A percentile compares a stretch with the other conserved stretches of the same genome.
Conservation (phyloP, 2,329 filamentous ascomycete genomes). For the Aspergillus sp. region DNA sequence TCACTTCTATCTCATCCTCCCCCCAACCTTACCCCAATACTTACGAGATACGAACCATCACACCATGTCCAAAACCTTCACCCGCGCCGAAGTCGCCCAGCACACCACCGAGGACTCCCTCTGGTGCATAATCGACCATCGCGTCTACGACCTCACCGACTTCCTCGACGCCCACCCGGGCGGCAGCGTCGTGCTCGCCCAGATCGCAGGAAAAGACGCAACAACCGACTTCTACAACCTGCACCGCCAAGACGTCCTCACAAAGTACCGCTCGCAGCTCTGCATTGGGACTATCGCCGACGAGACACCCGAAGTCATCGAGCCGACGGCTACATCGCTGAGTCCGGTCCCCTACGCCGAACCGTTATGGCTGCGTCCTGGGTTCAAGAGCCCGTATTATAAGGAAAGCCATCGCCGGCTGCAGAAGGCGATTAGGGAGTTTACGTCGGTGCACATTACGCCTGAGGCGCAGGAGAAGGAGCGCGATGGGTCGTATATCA, state of each 20-base stretch:
- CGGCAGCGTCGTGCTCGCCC: slow-evolving; percentile 73
- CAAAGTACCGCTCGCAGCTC: slow-evolving; percentile 70
- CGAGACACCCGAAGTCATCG: slow-evolving; percentile 73
- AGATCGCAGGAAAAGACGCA: slow-evolving; percentile 79
- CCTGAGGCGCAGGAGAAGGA: slow-evolving; percentile 78
- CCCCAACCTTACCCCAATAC: background rate
- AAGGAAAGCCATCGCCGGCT: slow-evolving; percentile 70
- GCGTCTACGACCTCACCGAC: slow-evolving; percentile 82
- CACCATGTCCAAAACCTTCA: slow-evolving; percentile 33
- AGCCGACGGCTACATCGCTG: slow-evolving; percentile 69
- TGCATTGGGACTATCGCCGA: slow-evolving; percentile 73
- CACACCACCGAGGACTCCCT: slow-evolving; percentile 74
- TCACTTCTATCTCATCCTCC: background rate
- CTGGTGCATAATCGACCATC: slow-evolving; percentile 83
- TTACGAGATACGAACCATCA: too few relatives aligned
- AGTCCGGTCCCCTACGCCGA: slow-evolving; percentile 80
- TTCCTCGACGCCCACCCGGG: slow-evolving; percentile 85
- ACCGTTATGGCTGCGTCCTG: slow-evolving; percentile 75
- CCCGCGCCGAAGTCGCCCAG: slow-evolving; percentile 65
- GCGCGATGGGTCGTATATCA: slow-evolving; percentile 69
- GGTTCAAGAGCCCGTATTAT: slow-evolving; percentile 79
- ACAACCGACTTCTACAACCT: slow-evolving; percentile 88
- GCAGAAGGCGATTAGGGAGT: slow-evolving; percentile 69
- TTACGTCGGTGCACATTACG: slow-evolving; percentile 68
- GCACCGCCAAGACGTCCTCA: slow-evolving; percentile 83